A percentile compares a stretch with the other conserved stretches of the same genome.
Evolutionary conservation across 2,329 filamentous ascomycete genomes (phyloP).

Genomic region (Parastagonospora nodorum): DNA sequence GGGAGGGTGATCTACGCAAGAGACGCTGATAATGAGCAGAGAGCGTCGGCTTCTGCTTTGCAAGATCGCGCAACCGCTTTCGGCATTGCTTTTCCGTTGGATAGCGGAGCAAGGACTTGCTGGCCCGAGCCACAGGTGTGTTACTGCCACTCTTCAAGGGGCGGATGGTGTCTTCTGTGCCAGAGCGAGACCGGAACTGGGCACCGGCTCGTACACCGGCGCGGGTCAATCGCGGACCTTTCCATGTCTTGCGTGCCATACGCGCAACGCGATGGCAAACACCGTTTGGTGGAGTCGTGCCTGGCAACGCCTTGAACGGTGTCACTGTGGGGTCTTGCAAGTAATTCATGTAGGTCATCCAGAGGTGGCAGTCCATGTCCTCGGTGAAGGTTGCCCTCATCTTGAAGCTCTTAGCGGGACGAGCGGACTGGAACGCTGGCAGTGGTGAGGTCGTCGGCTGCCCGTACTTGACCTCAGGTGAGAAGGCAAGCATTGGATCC

Average conservation of each 20-base stretch:
- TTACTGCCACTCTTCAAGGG: constrained; percentile 52
- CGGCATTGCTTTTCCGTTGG: constrained; percentile 65
- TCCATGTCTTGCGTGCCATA: constrained; percentile 66
- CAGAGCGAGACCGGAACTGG: constrained; percentile 32
- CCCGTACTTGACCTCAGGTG: constrained; percentile 33
- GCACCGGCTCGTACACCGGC: constrained; percentile 20
- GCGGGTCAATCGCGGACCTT: constrained; percentile 49
- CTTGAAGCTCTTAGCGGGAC: constrained; percentile 49
- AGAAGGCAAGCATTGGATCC: constrained; percentile 60
- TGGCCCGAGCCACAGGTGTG: constrained; percentile 51
- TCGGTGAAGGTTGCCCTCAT: constrained; percentile 59
- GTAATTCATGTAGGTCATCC: constrained; percentile 69
- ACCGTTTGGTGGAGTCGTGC: constrained; percentile 66
- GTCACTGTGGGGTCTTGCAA: constrained; percentile 69
- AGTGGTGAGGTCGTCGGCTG: constrained; percentile 38
- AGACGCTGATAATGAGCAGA: constrained; percentile 68
- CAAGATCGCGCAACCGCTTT: constrained; percentile 62
- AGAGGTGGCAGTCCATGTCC: constrained; percentile 69
- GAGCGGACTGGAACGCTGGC: constrained; percentile 30
- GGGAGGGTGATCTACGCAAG: constrained; percentile 65
- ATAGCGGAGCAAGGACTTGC: constrained; percentile 54
- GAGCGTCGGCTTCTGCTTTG: constrained; percentile 65
- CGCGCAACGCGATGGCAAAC: constrained; percentile 67
- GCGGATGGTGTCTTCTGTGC: constrained; percentile 52
- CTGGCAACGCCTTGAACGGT: constrained; percentile 69